A percentile compares a stretch with the other conserved stretches of the same genome.
Conservation (phyloP, 768 basidiomycete species). For the Suillus americanus region DNA sequence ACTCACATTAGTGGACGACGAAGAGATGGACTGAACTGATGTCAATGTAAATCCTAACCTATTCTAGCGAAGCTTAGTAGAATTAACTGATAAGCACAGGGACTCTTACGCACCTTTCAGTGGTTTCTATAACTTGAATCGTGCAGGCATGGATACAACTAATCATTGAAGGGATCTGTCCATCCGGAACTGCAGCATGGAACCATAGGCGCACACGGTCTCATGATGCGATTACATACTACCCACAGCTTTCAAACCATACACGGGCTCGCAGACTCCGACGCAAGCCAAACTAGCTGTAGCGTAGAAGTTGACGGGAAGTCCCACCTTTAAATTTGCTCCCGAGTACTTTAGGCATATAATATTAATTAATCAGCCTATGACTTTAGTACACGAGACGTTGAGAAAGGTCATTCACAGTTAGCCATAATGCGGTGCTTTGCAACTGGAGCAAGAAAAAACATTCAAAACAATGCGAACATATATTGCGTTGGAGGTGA, state of each 20-base stretch:
- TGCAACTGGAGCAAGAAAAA: neutral
- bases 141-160: conserved; percentile 72
- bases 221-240: neutral
- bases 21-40: neutral
- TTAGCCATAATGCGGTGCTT: neutral
- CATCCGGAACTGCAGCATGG: neutral
- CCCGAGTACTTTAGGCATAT: no score
- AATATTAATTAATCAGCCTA: no score
- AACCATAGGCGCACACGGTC: neutral
- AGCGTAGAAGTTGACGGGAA: neutral
- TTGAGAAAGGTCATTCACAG: neutral
- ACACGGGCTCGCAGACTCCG: neutral
- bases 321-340: neutral
- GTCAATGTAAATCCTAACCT: neutral
- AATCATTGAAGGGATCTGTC: neutral
- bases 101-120: conserved; percentile 81
- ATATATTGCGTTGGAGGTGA: no score
- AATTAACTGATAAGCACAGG: neutral
- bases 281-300: neutral
- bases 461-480: neutral
- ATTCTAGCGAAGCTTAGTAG: neutral
- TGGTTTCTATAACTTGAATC: conserved; percentile 80
- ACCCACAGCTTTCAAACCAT: neutral
- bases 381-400: no score
- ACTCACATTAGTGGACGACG: no score